Evolutionary conservation across 352 stramenopile genomes (phyloP).

Genomic region (Blastocystis sp.): DNA sequence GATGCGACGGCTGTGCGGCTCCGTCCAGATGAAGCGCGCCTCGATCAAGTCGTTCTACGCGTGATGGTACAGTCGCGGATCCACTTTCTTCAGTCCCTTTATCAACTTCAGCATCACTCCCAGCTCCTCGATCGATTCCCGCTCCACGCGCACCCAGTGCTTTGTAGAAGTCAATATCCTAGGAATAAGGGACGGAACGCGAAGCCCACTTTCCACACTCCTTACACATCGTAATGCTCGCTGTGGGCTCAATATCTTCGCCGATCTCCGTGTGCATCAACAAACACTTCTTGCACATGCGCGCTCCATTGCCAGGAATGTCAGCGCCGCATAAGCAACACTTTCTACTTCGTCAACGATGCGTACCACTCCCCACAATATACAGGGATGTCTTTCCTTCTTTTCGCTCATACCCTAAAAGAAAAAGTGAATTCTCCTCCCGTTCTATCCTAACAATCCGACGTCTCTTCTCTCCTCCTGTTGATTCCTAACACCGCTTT

Average conservation of each 20-base stretch:
- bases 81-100: conserved; percentile 77
- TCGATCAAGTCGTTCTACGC: conserved; percentile 87
- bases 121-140: conserved; percentile 96
- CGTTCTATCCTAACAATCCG: too few relatives aligned
- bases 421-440: conserved; percentile 1
- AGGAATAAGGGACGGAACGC: neutral
- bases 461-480: too few relatives aligned
- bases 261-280: conserved; percentile 95
- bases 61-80: neutral
- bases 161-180: conserved; percentile 61
- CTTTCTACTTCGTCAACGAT: conserved; percentile 1
- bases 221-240: conserved; percentile 95
- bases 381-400: conserved; percentile 12
- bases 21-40: conserved; percentile 98
- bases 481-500: too few relatives aligned
- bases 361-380: neutral
- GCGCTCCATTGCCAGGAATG: conserved; percentile 94
- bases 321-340: conserved; percentile 96
- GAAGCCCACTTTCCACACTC: conserved; percentile 85
- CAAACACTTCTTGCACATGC: conserved; percentile 96
- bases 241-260: conserved; percentile 93
- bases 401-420: conserved; percentile 31
- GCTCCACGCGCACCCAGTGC: conserved; percentile 89
- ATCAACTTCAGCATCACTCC: conserved; percentile 96
- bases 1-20: conserved; percentile 95